Evolutionary conservation across 2,329 filamentous ascomycete species (phyloP), one percentile per base, ranked within the genome.

Genomic region (Lecanosticta acicola): DNA sequence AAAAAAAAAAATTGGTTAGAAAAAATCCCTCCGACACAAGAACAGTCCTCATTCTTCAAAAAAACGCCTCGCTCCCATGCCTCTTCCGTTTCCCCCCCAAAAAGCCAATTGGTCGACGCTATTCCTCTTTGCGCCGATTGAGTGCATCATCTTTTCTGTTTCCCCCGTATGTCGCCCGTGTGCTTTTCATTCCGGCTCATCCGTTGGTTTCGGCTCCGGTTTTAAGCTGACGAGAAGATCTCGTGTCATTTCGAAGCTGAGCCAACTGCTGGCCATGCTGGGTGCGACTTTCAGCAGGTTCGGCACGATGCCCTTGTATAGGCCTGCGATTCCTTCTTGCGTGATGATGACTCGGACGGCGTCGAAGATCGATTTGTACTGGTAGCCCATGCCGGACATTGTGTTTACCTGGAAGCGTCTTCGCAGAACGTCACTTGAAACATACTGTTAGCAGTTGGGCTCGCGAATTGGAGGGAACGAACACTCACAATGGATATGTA

Each of bases 341-440:
- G 78, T 70, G 44, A 95, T 67, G 59, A 98, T 98, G 41, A 86
- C 80, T 41, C 74, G 79, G 53, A 98, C 73, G 3, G 93, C 93
- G 63, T 95, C 88, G 51, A 80, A 76, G 35, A 98, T 84, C 4
- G 83, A 85, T 61, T 86, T 89, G 72, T 98, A 98, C 65, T 91
- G 81, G 69, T 96, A 97, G 41, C 93, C 93, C 83, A 98, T 91
- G 41, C 93, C 93, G 39, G 86, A 88, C 93, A 98, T 98, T 43
- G 93, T 96, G 70, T 98, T 98, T 71, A 98, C 93, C 65, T 98
- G 93, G 67, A 98, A 98, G 41, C 93, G 81, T 49, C 93, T 83
- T 24, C 93, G 86, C 44, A 98, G 76, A 2, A 98, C 91, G 64
- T 95, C 90, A 65, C 87, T 39, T n/a, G 16, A 18, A 14, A 13